Conservation (phyloP, 192 early-diverging fungal genomes). For the Glomus cerebriforme region DNA sequence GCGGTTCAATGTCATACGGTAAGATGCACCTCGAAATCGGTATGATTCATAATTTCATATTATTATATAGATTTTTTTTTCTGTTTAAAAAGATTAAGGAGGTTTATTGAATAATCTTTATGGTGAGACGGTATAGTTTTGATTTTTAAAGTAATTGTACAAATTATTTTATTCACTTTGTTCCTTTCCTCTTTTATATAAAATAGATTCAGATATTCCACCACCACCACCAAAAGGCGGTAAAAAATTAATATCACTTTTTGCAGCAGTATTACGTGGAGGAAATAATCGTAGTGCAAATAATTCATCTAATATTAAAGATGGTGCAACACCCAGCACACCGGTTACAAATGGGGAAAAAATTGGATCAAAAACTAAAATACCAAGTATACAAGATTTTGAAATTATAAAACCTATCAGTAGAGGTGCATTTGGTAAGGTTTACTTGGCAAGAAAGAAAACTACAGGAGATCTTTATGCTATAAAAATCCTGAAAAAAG, state of each 20-base stretch:
- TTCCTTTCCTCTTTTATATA: background rate
- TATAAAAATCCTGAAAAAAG: conserved; percentile 91
- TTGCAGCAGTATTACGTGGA: conserved; percentile 66
- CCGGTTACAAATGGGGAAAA: conserved; percentile 4
- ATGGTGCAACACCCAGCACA: background rate
- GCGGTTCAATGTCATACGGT: conserved; percentile 32
- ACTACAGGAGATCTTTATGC: conserved; percentile 88
- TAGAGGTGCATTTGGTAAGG: conserved; percentile 92
- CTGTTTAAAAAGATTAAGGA: background rate
- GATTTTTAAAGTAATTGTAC: conserved; percentile 25
- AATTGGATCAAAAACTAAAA: conserved; percentile 49
- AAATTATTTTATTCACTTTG: background rate
- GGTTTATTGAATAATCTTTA: too few species aligned
- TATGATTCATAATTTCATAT: background rate
- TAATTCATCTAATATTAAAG: conserved; percentile 13
- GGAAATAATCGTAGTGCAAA: conserved; percentile 37
- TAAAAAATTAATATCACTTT: conserved; percentile 73
- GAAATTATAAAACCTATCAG: conserved; percentile 94
- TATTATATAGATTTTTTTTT: background rate
- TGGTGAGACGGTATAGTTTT: too few species aligned
- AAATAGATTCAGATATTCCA: conserved; percentile 16
- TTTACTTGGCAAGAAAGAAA: conserved; percentile 83
- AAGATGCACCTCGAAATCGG: background rate
- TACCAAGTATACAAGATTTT: conserved; percentile 90
- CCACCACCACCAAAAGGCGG: conserved; percentile 41